Evolutionary conservation across 2,329 filamentous ascomycete genomes (phyloP), one percentile per base, ranked within the genome.

Genomic region (Sporothrix phasma): DNA sequence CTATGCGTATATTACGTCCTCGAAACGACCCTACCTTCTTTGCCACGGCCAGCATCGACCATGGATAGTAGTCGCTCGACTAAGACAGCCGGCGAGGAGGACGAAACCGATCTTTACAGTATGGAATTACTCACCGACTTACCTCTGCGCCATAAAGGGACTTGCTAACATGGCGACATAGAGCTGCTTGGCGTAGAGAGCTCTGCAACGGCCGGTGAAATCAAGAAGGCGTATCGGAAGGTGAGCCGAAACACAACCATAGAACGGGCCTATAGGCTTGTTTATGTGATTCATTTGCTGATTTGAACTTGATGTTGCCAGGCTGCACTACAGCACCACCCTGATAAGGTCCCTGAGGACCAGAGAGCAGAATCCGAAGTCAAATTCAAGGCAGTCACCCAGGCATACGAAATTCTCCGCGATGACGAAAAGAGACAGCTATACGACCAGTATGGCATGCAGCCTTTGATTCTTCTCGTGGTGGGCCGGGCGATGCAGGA

Each of bases 191-290:
- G 85, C 66, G 83, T 97, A 70, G 80, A 87, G 61, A 88, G 82
- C 74, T 79, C 79, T 67, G 89, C 92, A 61, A 86, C 81, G 67
- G 87, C 88, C 71, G 84, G 88, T 64, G 89, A 96, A 71, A 89
- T 97, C 77, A 95, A 94, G 76, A 96, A 96, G 78, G 92, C 92
- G 67, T 97, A 97, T 78, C 89, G 93, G 78, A 97, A 96, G 84
- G 92, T 92, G 70, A 70, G 78, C 7, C 15, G n/a, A 13, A 34
- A 15, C n/a, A 34, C 3, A 7, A 45, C 22, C 5, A 5, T 19
- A 3, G 19, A 43, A 43, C 5, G 19, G 8, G 5, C 41, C 5
- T 43, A n/a, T 17, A 7, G 19, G 15, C 41, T 10, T 31, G 24
- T 29, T 13, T 11, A 6, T 51, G 19, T 19, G 26, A 31, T 39